Evolutionary conservation across 805 yeast genomes (phyloP).

Genomic region (Candida pseudoglaebosa): DNA sequence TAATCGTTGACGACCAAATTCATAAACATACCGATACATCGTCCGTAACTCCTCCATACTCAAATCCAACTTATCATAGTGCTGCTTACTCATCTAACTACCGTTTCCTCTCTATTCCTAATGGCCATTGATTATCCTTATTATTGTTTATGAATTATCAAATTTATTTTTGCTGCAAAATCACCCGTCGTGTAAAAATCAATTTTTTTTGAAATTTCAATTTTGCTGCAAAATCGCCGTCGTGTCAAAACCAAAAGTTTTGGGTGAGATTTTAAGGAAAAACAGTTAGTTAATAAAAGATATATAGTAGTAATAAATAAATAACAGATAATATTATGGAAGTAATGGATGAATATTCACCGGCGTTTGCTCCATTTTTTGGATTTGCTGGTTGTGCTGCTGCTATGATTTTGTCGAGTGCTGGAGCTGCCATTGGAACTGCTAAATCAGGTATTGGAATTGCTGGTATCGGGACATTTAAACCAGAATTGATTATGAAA

Average conservation of each 20-base stretch:
- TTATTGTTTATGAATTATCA: too few species aligned
- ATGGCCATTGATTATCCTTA: background rate
- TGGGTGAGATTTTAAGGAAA: too few species aligned
- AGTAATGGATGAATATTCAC: conserved; percentile 62
- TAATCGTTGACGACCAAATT: conserved; percentile 42
- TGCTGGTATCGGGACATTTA: conserved; percentile 95
- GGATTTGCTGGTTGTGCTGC: conserved; percentile 97
- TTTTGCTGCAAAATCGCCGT: conserved; percentile 1
- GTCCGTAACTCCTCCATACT: conserved; percentile 50
- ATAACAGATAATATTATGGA: conserved; percentile 10
- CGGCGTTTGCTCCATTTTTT: conserved; percentile 92
- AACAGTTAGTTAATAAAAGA: background rate
- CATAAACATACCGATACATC: conserved; percentile 42
- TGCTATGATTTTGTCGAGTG: conserved; percentile 85
- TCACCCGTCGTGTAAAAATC: too few species aligned
- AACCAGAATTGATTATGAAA: conserved; percentile 95
- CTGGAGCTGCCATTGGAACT: conserved; percentile 99
- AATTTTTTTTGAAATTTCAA: too few species aligned
- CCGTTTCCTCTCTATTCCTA: background rate
- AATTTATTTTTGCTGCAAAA: too few species aligned
- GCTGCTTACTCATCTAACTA: too few species aligned
- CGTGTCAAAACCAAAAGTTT: background rate
- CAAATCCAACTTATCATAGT: conserved; percentile 44
- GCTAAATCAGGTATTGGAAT: conserved; percentile 99
- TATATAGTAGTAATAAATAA: background rate